These are phyloP conservation scores for Saturnispora zaruensis DNA, from an alignment of 805 yeast species.

Conservation along the genomic window DNA sequence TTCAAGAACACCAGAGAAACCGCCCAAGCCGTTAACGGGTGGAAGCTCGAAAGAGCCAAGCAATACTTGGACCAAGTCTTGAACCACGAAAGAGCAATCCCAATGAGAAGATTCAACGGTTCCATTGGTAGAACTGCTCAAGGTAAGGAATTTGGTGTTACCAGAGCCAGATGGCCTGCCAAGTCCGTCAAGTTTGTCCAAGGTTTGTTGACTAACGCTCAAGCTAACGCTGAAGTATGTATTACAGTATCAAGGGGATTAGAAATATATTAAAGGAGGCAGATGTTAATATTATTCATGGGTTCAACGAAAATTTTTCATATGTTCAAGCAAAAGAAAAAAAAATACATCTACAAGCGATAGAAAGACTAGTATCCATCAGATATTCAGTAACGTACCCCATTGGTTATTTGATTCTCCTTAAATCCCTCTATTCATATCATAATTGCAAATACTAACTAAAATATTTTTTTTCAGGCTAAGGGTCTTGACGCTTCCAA, in stretches of 20 bases:
- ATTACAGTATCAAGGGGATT: constrained; percentile 8
- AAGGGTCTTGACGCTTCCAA: constrained; percentile 96
- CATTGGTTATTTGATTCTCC: too few relatives aligned
- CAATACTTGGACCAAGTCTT: constrained; percentile 90
- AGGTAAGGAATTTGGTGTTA: constrained; percentile 99
- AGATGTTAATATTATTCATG: not conserved
- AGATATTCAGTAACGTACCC: too few relatives aligned
- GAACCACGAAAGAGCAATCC: constrained; percentile 98
- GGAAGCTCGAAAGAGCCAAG: constrained; percentile 95
- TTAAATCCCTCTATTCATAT: too few relatives aligned
- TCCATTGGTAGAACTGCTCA: constrained; percentile 99
- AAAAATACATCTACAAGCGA: too few relatives aligned
- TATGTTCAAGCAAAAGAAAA: too few relatives aligned
- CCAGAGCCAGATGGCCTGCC: constrained; percentile 99
- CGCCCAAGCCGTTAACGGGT: constrained; percentile 96
- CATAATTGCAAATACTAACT: constrained; percentile 18
- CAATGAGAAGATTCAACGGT: constrained; percentile 96
- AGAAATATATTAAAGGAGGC: not conserved
- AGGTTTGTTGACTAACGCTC: constrained; percentile 94
- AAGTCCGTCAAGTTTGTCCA: constrained; percentile 94
- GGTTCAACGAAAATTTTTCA: not conserved
- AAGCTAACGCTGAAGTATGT: constrained; percentile 90
- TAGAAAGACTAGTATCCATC: too few relatives aligned
- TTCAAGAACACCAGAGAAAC: constrained; percentile 99
- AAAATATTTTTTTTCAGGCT: constrained; percentile 34